Conservation (phyloP, 2,329 filamentous ascomycete species). For the Pseudocercospora vitis region DNA sequence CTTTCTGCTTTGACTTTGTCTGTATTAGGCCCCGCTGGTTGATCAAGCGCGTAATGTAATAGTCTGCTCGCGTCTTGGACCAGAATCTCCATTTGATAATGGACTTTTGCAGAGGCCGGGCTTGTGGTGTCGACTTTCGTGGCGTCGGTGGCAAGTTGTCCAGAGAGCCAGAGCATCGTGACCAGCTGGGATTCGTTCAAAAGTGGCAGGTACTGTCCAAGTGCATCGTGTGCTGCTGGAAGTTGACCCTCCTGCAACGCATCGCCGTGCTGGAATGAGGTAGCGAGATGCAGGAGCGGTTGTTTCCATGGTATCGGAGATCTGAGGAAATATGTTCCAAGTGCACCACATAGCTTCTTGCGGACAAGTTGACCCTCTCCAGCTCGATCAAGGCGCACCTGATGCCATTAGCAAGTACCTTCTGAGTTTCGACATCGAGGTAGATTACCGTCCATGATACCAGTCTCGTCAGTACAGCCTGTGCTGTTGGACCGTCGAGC, state of each 20-base stretch:
- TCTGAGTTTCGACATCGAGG: background rate
- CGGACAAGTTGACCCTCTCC: conserved; percentile 61
- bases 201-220: conserved; percentile 47
- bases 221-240: conserved; percentile 47
- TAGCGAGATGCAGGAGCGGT: conserved; percentile 50
- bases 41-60: conserved; percentile 36
- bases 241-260: conserved; percentile 25
- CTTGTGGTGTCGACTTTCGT: conserved; percentile 60
- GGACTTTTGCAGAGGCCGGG: conserved; percentile 23
- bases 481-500: conserved; percentile 58
- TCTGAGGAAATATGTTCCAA: conserved; percentile 73
- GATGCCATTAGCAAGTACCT: background rate
- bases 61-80: conserved; percentile 53
- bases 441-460: conserved; percentile 60
- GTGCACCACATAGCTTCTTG: conserved; percentile 73
- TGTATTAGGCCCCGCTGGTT: conserved; percentile 2
- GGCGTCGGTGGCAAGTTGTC: conserved; percentile 64
- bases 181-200: conserved; percentile 55
- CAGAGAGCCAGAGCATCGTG: conserved; percentile 64
- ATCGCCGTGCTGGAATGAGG: conserved; percentile 31
- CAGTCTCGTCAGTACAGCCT: conserved; percentile 60
- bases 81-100: conserved; percentile 52
- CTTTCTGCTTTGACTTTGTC: conserved; percentile 30
- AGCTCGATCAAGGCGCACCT: conserved; percentile 48
- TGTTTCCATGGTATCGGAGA: conserved; percentile 67